phyloP scores from a whole-genome alignment of 2,329 filamentous ascomycete species.

The Colletotrichum kahawae region DNA sequence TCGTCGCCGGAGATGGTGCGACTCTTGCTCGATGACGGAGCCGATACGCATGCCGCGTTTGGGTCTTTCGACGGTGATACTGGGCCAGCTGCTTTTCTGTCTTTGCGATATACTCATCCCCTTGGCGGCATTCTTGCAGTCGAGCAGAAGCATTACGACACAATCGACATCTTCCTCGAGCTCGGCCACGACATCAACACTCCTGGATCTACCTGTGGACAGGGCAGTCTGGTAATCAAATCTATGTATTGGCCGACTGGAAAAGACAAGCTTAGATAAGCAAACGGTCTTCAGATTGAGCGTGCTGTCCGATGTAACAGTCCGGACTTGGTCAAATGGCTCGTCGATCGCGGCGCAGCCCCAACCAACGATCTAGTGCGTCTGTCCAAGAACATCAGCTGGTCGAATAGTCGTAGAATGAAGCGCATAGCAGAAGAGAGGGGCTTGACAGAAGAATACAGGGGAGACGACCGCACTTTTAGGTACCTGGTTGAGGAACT shows the following conservation, averaged over 20 bases:
- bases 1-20: not conserved
- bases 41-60: too few species aligned
- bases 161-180: not conserved
- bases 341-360: not conserved
- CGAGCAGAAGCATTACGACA: not conserved
- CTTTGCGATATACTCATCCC: too few species aligned
- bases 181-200: not conserved
- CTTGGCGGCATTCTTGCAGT: not conserved
- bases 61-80: too few species aligned
- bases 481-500: not conserved
- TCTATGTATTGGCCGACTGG: not conserved
- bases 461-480: not conserved
- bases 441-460: not conserved
- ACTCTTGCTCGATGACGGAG: fast-evolving
- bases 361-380: fast-evolving
- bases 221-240: not conserved
- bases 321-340: not conserved
- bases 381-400: not conserved
- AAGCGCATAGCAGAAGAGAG: not conserved
- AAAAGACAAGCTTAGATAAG: not conserved
- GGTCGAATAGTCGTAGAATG: not conserved
- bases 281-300: not conserved
- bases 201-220: too few species aligned
- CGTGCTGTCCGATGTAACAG: not conserved
- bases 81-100: too few species aligned